Base-by-base conservation (phyloP, 2,329 filamentous ascomycete genomes). In the Claviceps monticola region DNA sequence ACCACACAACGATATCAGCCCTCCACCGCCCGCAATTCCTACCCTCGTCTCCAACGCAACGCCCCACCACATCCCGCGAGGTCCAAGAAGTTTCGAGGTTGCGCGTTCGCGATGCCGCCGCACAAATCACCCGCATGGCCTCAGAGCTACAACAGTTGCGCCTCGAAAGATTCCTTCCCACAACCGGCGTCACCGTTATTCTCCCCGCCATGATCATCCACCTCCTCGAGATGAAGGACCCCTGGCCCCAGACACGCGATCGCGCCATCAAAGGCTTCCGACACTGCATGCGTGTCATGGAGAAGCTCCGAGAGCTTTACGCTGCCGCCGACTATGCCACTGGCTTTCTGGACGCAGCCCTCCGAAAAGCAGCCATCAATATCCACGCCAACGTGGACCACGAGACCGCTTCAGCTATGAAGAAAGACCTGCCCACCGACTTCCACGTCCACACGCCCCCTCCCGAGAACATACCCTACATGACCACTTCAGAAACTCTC, bases 251-350 rank as follows among this genome's bases (percentile, higher is more conserved):
- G 51, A 82, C 84, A 3, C 81, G 88, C 17, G 78, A 86, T 54
- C 75, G 79, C 43, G 89, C 87, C 46, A 77, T 89, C 23, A 79
- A 83, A 53, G 87, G 88, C 19, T 95, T 95, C 71, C 85, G 84
- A 59, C 84, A 89, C 64, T 96, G 91, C 69, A 95, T 96, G 88
- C 79, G 83, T 46, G 88, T 95, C 54, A 86, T 96, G 74, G 83
- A 89, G 64, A 84, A 84, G 56, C 75, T 97, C 17, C 82, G 89
- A 39, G 88, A 95, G 62, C 87, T 89, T 34, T 96, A 97, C 62
- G 83, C 89, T 0, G 89, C 90, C 0, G 91, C 91, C n/a, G 90
- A 96, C 66, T 95, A 93, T 61, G 89, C 88, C n/a, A 91, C 87
- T 1, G 87, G 87, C 2, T 96, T 96, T 71, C 75, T 96, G n/a